These are phyloP conservation scores for Rhizophagus prolifer DNA, from an alignment of 192 early-diverging fungal genomes.

Conservation along the genomic window DNA sequence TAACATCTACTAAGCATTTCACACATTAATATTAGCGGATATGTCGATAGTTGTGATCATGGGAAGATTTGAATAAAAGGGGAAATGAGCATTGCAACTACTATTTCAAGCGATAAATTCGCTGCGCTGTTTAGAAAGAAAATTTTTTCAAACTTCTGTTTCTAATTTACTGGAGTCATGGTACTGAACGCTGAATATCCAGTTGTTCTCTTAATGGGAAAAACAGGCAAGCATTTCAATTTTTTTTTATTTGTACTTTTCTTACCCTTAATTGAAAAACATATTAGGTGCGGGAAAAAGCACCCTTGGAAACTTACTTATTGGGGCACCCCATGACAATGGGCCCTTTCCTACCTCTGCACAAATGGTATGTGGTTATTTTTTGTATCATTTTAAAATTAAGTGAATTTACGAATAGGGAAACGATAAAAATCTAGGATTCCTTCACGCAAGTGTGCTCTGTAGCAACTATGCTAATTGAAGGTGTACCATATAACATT, in stretches of 20 bases:
- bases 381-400: background rate
- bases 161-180: too few species aligned
- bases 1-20: too few species aligned
- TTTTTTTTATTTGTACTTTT: background rate
- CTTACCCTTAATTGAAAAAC: background rate
- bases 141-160: too few species aligned
- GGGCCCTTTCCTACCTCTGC: background rate
- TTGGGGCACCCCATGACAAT: background rate
- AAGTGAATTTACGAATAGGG: background rate
- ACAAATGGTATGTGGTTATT: background rate
- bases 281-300: conserved; percentile 24
- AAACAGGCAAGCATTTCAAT: conserved; percentile 6
- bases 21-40: too few species aligned
- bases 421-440: conserved; percentile 18
- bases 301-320: conserved; percentile 24
- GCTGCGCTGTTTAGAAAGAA: too few species aligned
- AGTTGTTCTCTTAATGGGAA: conserved; percentile 19
- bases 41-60: too few species aligned
- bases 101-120: too few species aligned
- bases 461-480: background rate
- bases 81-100: too few species aligned
- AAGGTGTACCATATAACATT: background rate
- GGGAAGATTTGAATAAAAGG: too few species aligned
- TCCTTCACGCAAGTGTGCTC: conserved; percentile 11
- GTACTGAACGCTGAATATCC: background rate